Base-by-base conservation (phyloP, 768 basidiomycete species). In the Sutorius australiensis region DNA sequence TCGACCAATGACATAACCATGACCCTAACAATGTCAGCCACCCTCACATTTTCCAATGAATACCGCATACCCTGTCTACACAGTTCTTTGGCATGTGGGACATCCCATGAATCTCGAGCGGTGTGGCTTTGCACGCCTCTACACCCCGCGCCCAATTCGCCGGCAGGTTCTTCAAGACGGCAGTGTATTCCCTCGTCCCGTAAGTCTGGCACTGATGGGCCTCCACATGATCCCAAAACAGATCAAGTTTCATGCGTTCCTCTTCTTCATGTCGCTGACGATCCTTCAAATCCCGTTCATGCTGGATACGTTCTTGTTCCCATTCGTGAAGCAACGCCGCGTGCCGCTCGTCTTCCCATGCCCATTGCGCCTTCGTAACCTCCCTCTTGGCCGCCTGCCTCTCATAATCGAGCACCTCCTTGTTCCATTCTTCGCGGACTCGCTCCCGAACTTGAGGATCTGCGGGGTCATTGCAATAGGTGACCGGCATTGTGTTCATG, bases 161-260 rank as follows among this genome's bases (percentile, higher is more conserved):
- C 2, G 69, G 72, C 2, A 69, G 49, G 37, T 72, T 72, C 43
- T 57, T 54, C 0, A 72, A 50, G 6, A 58, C 46, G 0, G 72
- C 70, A 10, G 64, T 62, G 10, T 71, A 73, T 51, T 65, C 62
- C 31, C 67, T 55, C 27, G 62, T 64, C 1, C 57, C 65, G 14
- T 64, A 70, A 0, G 63, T 60, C 24, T 51, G 61, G 56, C 71
- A 72, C 28, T 58, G 46, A 19, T 66, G 61, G 3, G 50, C 42
- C 16, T 54, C 47, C 24, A 64, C 41, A 1, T 30, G 41, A 11
- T 44, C 55, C 67, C 67, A 68, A 31, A 47, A 63, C 43, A 72
- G 49, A 17, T 51, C 28, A 8, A 66, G 61, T 7, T 45, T 58
- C 14, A 37, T 27, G 2, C 64, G 64, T 24, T 67, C 65, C 1